Evolutionary conservation across 2,329 filamentous ascomycete species (phyloP).

Genomic region (Cryphonectria carpinicola): DNA sequence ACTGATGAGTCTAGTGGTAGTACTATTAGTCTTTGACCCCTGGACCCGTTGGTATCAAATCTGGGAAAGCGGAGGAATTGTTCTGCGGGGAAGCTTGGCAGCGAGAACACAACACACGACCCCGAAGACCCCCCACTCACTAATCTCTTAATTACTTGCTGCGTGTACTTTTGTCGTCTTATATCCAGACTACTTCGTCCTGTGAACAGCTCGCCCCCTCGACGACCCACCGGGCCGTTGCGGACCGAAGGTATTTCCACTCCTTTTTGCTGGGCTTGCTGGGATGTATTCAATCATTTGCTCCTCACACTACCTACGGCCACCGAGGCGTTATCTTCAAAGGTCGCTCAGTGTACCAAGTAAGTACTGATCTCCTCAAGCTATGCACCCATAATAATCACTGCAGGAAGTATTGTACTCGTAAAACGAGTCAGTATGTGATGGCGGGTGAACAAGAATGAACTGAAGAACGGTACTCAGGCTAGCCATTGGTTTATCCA

Average conservation of each 20-base stretch:
- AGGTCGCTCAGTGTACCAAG: not conserved
- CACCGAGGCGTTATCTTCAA: too few relatives aligned
- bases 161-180: not conserved
- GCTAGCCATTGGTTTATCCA: slow-evolving; percentile 3
- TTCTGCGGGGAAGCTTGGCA: not conserved
- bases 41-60: not conserved
- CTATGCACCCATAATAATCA: not conserved
- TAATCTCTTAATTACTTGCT: not conserved
- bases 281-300: not conserved
- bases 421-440: not conserved
- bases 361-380: not conserved
- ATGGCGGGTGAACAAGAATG: not conserved
- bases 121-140: not conserved
- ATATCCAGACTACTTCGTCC: not conserved
- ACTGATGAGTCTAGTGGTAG: not conserved
- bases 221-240: not conserved
- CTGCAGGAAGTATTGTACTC: not conserved
- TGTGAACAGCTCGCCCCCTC: not conserved
- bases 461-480: not conserved
- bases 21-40: not conserved
- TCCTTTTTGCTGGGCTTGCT: not conserved
- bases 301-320: not conserved
- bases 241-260: slow-evolving; percentile 1
- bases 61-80: slow-evolving; percentile 5
- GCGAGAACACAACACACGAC: not conserved